These are phyloP conservation scores for Ophiosphaerella herpotricha DNA, from an alignment of 2,329 filamentous ascomycete species.

Conservation along the genomic window DNA sequence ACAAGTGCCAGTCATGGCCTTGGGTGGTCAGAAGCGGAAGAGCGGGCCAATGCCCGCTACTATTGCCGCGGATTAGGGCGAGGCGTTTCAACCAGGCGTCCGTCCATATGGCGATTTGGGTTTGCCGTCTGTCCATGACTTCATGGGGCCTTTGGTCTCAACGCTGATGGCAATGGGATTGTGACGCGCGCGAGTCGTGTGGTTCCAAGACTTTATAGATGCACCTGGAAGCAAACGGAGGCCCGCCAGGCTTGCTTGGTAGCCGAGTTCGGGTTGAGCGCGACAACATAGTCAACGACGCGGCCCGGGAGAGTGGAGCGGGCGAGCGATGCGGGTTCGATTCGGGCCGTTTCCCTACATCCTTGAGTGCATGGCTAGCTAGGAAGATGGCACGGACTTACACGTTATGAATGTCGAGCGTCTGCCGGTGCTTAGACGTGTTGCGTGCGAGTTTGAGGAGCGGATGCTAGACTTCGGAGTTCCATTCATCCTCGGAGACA, in stretches of 20 bases:
- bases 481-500: too few relatives aligned
- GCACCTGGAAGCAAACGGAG: constrained; percentile 11
- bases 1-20: constrained; percentile 33
- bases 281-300: too few relatives aligned
- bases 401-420: too few relatives aligned
- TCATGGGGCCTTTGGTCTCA: constrained; percentile 30
- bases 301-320: too few relatives aligned
- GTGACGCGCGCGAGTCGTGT: neutral
- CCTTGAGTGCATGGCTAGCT: too few relatives aligned
- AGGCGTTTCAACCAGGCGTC: constrained; percentile 29
- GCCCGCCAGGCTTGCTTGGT: constrained; percentile 19
- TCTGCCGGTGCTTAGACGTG: too few relatives aligned
- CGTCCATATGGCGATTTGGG: constrained; percentile 18
- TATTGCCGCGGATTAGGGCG: constrained; percentile 9
- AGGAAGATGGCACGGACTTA: too few relatives aligned
- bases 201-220: too few relatives aligned
- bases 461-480: too few relatives aligned
- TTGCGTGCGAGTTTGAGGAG: too few relatives aligned
- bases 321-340: too few relatives aligned
- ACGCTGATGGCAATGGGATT: constrained; percentile 28
- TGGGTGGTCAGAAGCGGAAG: constrained; percentile 29
- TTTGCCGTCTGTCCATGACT: constrained; percentile 34
- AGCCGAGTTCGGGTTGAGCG: constrained; percentile 11
- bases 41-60: constrained; percentile 14
- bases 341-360: too few relatives aligned